phyloP scores from a whole-genome alignment of 306 rosid genomes.

The Boehmeria nivea region DNA sequence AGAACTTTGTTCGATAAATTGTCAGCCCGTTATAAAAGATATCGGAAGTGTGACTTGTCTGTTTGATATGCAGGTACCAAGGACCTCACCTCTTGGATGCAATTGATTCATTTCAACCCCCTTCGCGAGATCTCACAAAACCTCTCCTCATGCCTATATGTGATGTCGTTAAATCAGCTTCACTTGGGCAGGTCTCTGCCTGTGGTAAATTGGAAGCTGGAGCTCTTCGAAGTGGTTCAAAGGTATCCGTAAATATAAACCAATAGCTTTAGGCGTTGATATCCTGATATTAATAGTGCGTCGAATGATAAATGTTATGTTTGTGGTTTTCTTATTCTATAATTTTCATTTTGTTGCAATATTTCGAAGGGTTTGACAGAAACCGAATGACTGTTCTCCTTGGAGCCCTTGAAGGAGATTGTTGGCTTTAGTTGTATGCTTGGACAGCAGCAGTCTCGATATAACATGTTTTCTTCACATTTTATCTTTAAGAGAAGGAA shows the following conservation, averaged over 20 bases:
- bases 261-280: conserved; percentile 13
- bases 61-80: conserved; percentile 55
- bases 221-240: conserved; percentile 82
- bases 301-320: no score
- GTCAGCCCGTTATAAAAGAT: no score
- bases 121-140: conserved; percentile 74
- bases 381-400: no score
- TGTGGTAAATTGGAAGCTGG: conserved; percentile 96
- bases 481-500: no score
- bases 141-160: conserved; percentile 93
- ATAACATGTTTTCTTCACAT: no score
- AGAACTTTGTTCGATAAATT: no score
- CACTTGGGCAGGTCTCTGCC: conserved; percentile 78
- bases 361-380: no score
- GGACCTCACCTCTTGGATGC: conserved; percentile 86
- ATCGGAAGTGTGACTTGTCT: not conserved
- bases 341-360: not conserved
- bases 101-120: conserved; percentile 82
- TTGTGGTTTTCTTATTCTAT: no score
- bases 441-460: no score
- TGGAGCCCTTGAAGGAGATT: no score
- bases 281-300: conserved; percentile 4
- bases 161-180: conserved; percentile 60
- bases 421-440: no score
- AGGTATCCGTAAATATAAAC: conserved; percentile 43